Base-by-base conservation (phyloP, 345 rosid genomes). In the Eucalyptus camaldulensis region DNA sequence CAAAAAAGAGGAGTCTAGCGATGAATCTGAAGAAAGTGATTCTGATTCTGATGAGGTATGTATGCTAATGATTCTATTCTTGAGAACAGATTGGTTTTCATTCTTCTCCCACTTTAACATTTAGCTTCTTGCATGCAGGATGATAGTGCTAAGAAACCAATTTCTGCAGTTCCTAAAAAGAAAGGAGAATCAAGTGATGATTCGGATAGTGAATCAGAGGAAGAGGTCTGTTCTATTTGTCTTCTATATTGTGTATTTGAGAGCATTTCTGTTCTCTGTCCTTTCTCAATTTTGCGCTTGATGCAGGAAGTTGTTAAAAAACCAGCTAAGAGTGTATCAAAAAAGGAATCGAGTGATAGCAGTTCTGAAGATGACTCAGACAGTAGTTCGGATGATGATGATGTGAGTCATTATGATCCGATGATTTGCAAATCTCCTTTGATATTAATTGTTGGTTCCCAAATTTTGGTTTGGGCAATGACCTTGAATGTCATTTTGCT, bases 21-120 rank as follows among this genome's bases (percentile, higher is more conserved):
- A 93, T 60, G 88, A 90, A 67, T 92, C 93, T 76, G 94, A 93
- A n/a, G 92, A 90, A 69, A 90, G 87, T 22, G 88, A 86, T 24
- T 87, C 88, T 60, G 89, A 89, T 86, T 80, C 65, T 15, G 86
- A 88, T 54, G 87, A 89, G 88, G 90, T 65, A 13, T 15, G 44
- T 24, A 43, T 58, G 15, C 49, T 43, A 56, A 58, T 33, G 29
- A 19, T n/a, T 45, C 29, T n/a, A 58, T 45, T 85, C 49, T 44
- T 44, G 76, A 65, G 37, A 65, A 65, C 37, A 65, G 40, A 65
- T 10, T 15, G 19, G 40, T 65, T 65, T 65, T 65, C 33, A 3
- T 29, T 49, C 24, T 49, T 25, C 25, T 86, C 12, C 56, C 13
- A 7, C 69, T 86, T 86, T 49, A 25, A 24, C 56, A 27, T 27